Conservation (phyloP, 2,329 filamentous ascomycete genomes). For the Hypoxylon sp. region DNA sequence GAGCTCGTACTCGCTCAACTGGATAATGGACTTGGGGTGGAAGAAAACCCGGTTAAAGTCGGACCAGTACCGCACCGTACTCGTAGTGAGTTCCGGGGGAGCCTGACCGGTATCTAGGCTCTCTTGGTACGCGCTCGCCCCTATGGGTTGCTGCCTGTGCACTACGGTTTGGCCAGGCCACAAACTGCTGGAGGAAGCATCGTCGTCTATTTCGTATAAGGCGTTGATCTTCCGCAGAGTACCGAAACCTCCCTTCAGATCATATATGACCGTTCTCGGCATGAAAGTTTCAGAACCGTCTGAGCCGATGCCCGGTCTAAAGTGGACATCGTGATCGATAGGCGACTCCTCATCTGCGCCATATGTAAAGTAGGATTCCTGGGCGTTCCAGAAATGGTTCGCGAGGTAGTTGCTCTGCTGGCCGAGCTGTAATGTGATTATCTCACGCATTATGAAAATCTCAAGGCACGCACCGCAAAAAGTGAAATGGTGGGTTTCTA, state of each 20-base stretch:
- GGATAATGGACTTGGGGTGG: conserved; percentile 87
- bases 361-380: conserved; percentile 99
- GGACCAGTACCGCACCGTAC: conserved; percentile 92
- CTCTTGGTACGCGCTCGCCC: conserved; percentile 79
- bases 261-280: conserved; percentile 91
- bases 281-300: conserved; percentile 93
- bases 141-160: conserved; percentile 75
- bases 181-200: conserved; percentile 50
- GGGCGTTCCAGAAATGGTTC: conserved; percentile 97
- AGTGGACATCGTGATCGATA: conserved; percentile 88
- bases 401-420: conserved; percentile 92
- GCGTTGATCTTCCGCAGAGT: conserved; percentile 88
- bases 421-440: conserved; percentile 92
- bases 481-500: background rate
- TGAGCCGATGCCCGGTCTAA: conserved; percentile 82
- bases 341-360: conserved; percentile 72
- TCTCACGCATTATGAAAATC: conserved; percentile 80
- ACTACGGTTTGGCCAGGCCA: conserved; percentile 75
- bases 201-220: conserved; percentile 74
- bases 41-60: conserved; percentile 95
- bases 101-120: conserved; percentile 78
- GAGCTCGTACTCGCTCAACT: conserved; percentile 88
- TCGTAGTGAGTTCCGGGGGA: conserved; percentile 72
- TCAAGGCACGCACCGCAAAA: background rate
- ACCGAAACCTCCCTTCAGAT: conserved; percentile 93